These are phyloP conservation scores for Hansfordia pulvinata DNA, from an alignment of 2,329 filamentous ascomycete species.

Conservation along the genomic window DNA sequence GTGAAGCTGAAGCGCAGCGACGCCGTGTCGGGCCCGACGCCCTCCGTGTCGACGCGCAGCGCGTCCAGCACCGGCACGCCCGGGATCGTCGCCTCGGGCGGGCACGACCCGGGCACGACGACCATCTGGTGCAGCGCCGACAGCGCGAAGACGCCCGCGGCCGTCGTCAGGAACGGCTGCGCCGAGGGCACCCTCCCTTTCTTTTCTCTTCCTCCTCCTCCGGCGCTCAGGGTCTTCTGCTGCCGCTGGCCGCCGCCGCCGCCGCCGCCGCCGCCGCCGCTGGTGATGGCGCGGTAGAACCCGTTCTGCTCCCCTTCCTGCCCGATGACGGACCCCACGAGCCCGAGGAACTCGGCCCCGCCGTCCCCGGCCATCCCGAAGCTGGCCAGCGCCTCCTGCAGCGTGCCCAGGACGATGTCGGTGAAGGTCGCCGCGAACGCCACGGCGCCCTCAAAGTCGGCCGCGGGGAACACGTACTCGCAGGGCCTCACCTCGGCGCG, in stretches of 20 bases:
- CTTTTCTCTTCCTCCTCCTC: no score
- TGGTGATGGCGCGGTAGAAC: slow-evolving; percentile 2
- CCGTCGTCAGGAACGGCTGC: slow-evolving; percentile 1
- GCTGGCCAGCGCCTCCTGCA: slow-evolving; percentile 1
- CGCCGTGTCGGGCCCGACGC: neutral
- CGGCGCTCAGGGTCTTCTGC: no score
- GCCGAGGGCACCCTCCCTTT: neutral
- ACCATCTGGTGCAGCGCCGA: slow-evolving; percentile 1
- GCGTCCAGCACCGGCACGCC: neutral
- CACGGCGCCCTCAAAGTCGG: slow-evolving; percentile 1
- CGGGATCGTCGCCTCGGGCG: neutral
- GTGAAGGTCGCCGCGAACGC: slow-evolving; percentile 1
- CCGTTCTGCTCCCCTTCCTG: slow-evolving; percentile 3
- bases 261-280: no score
- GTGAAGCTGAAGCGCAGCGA: slow-evolving; percentile 1
- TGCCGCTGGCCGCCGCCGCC: no score
- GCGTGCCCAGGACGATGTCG: slow-evolving; percentile 1
- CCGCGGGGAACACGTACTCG: slow-evolving; percentile 1
- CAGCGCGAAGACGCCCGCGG: neutral
- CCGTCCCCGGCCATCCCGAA: slow-evolving; percentile 1
- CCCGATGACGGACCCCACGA: slow-evolving; percentile 1
- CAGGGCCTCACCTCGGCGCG: neutral
- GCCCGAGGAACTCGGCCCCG: slow-evolving; percentile 1
- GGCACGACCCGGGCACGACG: slow-evolving; percentile 1
- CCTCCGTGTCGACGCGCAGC: slow-evolving; percentile 1